These are phyloP conservation scores for Escallonia rubra DNA, from an alignment of 129 eudicot species.

Conservation along the genomic window DNA sequence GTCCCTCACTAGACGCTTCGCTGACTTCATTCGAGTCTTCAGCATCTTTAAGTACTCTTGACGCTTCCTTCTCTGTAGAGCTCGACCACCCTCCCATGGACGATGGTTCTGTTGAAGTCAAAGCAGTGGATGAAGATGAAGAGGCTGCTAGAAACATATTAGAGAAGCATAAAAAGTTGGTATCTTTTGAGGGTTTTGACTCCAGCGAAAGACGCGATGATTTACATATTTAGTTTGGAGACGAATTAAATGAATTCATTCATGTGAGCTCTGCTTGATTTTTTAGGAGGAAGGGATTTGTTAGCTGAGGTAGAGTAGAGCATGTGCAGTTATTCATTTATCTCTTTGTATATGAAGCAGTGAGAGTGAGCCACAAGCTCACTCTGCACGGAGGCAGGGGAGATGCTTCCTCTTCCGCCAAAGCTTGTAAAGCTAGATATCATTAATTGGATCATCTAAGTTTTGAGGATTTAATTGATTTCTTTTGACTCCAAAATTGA, in stretches of 20 bases:
- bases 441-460: no score
- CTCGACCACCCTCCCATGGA: constrained; percentile 8
- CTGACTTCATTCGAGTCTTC: constrained; percentile 18
- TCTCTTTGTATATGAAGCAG: no score
- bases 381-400: no score
- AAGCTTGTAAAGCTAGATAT: no score
- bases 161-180: constrained; percentile 12
- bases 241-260: not conserved
- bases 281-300: no score
- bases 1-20: constrained; percentile 21
- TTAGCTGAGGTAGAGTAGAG: no score
- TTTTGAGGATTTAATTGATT: no score
- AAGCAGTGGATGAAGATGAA: constrained; percentile 10
- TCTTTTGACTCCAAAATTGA: no score
- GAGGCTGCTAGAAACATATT: not conserved
- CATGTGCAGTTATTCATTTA: no score
- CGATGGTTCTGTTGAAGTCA: constrained; percentile 16
- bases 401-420: no score
- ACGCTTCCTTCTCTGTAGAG: constrained; percentile 5
- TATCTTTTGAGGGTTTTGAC: constrained; percentile 22
- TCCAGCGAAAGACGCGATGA: not conserved
- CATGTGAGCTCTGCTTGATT: no score
- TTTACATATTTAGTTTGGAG: not conserved
- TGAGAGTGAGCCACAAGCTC: no score
- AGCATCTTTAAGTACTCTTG: constrained; percentile 18